phyloP scores from a whole-genome alignment of 2,329 filamentous ascomycete species.

The Aotearoamyces nothofagi region DNA sequence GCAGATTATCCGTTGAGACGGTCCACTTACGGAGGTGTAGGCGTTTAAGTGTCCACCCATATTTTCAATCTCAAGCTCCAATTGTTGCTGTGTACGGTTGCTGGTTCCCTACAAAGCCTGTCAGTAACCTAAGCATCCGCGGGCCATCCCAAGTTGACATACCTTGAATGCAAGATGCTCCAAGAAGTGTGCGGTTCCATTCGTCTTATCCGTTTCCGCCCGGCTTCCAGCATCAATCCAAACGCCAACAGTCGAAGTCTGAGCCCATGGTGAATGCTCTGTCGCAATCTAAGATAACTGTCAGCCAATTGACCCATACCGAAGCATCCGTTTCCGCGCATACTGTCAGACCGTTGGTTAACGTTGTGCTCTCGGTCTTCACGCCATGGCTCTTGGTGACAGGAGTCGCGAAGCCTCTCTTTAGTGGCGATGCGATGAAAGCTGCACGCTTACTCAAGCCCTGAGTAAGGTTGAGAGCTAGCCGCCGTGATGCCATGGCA shows the following conservation, averaged over 20 bases:
- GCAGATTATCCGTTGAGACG: constrained; percentile 4
- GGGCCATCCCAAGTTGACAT: constrained; percentile 17
- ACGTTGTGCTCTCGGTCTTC: constrained; percentile 90
- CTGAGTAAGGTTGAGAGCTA: constrained; percentile 87
- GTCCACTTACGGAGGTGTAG: constrained; percentile 78
- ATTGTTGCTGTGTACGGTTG: constrained; percentile 88
- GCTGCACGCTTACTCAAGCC: constrained; percentile 78
- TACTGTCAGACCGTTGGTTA: constrained; percentile 96
- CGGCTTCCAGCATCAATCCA: constrained; percentile 99
- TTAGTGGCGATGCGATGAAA: constrained; percentile 64
- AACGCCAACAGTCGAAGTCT: constrained; percentile 95
- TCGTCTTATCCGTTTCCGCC: constrained; percentile 95
- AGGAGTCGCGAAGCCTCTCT: constrained; percentile 81
- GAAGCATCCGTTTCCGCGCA: constrained; percentile 6
- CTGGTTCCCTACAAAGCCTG: constrained; percentile 55
- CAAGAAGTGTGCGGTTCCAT: constrained; percentile 98
- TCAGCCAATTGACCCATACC: constrained; percentile 24
- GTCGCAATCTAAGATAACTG: constrained; percentile 65
- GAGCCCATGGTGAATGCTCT: constrained; percentile 94
- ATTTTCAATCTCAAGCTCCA: constrained; percentile 99
- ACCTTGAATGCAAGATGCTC: constrained; percentile 99
- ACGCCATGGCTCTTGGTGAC: constrained; percentile 44
- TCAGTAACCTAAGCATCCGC: constrained; percentile 9
- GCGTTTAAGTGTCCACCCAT: constrained; percentile 99
- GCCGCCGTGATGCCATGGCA: constrained; percentile 85